Evolutionary conservation across 2,329 filamentous ascomycete genomes (phyloP).

Genomic region (Microcera coccophila): DNA sequence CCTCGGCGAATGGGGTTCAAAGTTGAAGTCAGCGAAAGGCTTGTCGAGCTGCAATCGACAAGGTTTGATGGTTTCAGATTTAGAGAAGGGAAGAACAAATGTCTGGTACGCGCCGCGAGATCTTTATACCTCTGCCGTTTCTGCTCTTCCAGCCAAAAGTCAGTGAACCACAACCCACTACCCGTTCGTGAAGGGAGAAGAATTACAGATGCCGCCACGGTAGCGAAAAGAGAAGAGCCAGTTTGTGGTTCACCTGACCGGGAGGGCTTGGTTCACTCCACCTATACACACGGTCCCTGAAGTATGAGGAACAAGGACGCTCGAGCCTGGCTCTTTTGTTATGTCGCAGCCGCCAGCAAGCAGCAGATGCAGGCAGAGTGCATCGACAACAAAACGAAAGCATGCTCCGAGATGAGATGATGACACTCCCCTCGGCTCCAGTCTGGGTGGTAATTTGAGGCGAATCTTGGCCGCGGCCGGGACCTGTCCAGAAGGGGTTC

Average conservation of each 20-base stretch:
- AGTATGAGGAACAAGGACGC: conserved; percentile 6
- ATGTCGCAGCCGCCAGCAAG: conserved; percentile 10
- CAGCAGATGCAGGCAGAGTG: conserved; percentile 15
- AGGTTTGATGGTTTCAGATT: background rate
- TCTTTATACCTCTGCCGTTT: conserved; percentile 21
- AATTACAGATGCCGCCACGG: conserved; percentile 9
- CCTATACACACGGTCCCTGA: conserved; percentile 1
- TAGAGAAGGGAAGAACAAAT: conserved; percentile 12
- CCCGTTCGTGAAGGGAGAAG: conserved; percentile 10
- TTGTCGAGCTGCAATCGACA: conserved; percentile 8
- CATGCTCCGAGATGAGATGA: conserved; percentile 20
- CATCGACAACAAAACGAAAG: conserved; percentile 17
- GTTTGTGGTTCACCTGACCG: conserved; percentile 13
- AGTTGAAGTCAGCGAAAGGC: conserved; percentile 1
- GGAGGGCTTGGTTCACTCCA: conserved; percentile 16
- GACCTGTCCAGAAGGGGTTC: conserved; percentile 30
- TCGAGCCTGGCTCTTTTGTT: conserved; percentile 12
- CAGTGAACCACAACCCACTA: conserved; percentile 11
- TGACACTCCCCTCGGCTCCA: conserved; percentile 16
- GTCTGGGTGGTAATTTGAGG: conserved; percentile 26
- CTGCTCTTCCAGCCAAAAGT: conserved; percentile 3
- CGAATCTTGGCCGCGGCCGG: conserved; percentile 25
- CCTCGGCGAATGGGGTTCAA: background rate
- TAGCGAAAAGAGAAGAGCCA: conserved; percentile 7
- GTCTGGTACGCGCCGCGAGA: conserved; percentile 16